Evolutionary conservation across 768 basidiomycete species (phyloP).

Genomic region (Trametes punicea): DNA sequence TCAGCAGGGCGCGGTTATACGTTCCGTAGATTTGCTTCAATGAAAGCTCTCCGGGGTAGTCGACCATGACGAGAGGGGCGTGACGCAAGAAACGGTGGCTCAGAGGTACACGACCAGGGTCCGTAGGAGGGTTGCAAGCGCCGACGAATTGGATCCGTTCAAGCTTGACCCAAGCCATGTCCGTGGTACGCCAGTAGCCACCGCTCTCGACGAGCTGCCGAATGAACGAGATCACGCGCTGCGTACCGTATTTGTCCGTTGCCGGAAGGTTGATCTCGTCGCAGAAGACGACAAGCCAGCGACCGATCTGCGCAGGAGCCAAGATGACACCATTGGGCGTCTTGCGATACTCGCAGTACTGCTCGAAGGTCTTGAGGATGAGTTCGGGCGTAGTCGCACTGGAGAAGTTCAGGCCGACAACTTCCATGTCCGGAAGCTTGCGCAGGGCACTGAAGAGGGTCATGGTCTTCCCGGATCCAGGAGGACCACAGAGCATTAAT

Average conservation of each 20-base stretch:
- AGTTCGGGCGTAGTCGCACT: conserved; percentile 98
- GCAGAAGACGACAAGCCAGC: conserved; percentile 99
- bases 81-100: conserved; percentile 97
- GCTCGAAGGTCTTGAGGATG: conserved; percentile 98
- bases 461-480: conserved; percentile 99
- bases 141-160: conserved; percentile 99
- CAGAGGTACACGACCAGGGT: conserved; percentile 98
- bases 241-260: conserved; percentile 96
- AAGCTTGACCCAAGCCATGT: conserved; percentile 96
- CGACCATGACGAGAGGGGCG: conserved; percentile 97
- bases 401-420: conserved; percentile 98
- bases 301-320: conserved; percentile 89
- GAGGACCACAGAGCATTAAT: conserved; percentile 96
- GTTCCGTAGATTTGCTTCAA: conserved; percentile 98
- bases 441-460: conserved; percentile 96
- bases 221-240: conserved; percentile 97
- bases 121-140: conserved; percentile 98
- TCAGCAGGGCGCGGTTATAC: conserved; percentile 93
- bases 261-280: conserved; percentile 99
- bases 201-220: conserved; percentile 93
- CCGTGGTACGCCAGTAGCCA: conserved; percentile 91
- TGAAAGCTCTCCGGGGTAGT: conserved; percentile 96
- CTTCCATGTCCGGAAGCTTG: conserved; percentile 98
- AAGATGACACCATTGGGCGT: conserved; percentile 98
- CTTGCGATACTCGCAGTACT: conserved; percentile 98